A percentile compares a stretch with the other conserved stretches of the same genome.
Conservation (phyloP, 192 early-diverging fungal species). For the Oehlia diaphana region DNA sequence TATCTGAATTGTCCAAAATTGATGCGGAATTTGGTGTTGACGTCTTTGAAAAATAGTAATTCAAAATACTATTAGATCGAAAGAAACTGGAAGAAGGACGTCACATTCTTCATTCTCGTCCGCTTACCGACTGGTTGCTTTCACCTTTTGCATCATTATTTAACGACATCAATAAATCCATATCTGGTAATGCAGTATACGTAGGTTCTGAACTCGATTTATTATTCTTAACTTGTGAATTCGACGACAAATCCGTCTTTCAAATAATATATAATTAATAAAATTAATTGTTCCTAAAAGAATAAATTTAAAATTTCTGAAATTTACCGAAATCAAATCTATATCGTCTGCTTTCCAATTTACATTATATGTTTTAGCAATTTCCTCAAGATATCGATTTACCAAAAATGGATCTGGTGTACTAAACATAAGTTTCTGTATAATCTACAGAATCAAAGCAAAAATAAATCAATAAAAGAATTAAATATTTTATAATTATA, state of each 20-base stretch:
- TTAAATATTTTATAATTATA: neutral
- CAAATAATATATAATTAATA: neutral
- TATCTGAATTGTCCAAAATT: neutral
- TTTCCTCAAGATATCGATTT: conserved; percentile 83
- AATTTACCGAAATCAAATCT: conserved; percentile 39
- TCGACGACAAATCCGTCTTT: neutral
- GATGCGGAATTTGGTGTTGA: neutral
- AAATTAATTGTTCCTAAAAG: neutral
- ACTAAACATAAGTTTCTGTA: conserved; percentile 76
- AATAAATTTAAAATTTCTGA: neutral
- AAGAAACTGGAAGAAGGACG: neutral
- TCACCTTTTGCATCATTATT: neutral
- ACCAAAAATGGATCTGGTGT: conserved; percentile 83
- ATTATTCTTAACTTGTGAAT: neutral
- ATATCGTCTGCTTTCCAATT: conserved; percentile 58
- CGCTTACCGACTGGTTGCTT: conserved; percentile 6
- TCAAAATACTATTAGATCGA: too few species aligned
- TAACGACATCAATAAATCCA: conserved; percentile 12
- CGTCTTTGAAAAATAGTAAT: neutral
- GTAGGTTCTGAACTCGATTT: neutral
- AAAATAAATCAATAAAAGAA: neutral
- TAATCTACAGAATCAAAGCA: conserved; percentile 49
- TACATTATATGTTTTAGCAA: conserved; percentile 80
- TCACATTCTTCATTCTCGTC: neutral
- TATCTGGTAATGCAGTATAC: conserved; percentile 3